Evolutionary conservation across 1,139 yeast genomes (phyloP).

Genomic region (Geotrichum reessii): DNA sequence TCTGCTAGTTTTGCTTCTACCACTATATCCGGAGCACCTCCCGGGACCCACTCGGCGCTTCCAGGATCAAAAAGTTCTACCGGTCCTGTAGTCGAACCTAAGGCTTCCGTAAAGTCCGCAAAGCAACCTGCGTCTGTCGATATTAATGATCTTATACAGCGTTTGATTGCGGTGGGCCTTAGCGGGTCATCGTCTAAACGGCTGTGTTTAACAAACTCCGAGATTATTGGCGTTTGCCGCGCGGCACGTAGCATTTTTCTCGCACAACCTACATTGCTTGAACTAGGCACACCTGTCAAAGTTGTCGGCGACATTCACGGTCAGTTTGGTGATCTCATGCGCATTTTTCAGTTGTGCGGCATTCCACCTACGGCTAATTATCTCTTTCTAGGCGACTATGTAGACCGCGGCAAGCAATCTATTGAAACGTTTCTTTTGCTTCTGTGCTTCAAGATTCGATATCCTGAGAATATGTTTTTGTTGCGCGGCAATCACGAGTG

Average conservation of each 20-base stretch:
- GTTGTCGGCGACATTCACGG: constrained; percentile 88
- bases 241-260: constrained; percentile 65
- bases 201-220: constrained; percentile 43
- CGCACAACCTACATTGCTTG: constrained; percentile 70
- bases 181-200: constrained; percentile 20
- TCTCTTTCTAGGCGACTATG: constrained; percentile 77
- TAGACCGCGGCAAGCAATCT: constrained; percentile 80
- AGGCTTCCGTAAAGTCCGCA: neutral
- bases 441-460: constrained; percentile 70
- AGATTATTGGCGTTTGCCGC: constrained; percentile 59
- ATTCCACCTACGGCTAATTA: constrained; percentile 76
- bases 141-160: constrained; percentile 23
- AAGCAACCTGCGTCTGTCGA: constrained; percentile 14
- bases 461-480: constrained; percentile 78
- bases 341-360: constrained; percentile 73
- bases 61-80: neutral
- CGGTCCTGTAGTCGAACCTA: neutral
- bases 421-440: constrained; percentile 69
- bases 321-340: constrained; percentile 66
- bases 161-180: constrained; percentile 23
- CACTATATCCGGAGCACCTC: neutral
- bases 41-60: neutral
- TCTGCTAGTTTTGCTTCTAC: neutral
- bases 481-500: constrained; percentile 82
- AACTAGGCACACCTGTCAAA: constrained; percentile 77